Evolutionary conservation across 768 basidiomycete genomes (phyloP).

Genomic region (Hypholoma fasciculare): DNA sequence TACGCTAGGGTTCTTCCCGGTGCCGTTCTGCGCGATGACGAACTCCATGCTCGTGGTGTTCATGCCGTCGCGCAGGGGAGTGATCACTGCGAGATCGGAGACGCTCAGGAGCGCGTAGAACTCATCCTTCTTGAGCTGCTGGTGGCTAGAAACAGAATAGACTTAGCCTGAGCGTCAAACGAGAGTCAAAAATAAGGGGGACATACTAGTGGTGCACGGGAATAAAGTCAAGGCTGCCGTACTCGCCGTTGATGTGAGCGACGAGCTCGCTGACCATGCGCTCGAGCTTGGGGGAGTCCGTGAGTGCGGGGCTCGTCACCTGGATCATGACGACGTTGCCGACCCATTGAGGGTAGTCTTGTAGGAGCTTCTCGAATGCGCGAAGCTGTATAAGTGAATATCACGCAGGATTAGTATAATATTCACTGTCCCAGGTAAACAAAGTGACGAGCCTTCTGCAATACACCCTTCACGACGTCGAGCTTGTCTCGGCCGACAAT

Average conservation of each 20-base stretch:
- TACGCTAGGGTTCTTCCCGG: constrained; percentile 83
- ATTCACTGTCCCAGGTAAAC: neutral
- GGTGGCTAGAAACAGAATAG: constrained; percentile 64
- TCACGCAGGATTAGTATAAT: neutral
- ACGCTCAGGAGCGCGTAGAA: constrained; percentile 94
- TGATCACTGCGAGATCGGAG: constrained; percentile 94
- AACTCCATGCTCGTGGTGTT: constrained; percentile 99
- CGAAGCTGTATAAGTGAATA: constrained; percentile 56
- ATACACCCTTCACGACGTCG: constrained; percentile 96
- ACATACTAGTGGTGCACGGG: constrained; percentile 98
- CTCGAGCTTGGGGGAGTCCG: constrained; percentile 92
- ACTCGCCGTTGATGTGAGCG: constrained; percentile 93
- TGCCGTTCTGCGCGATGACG: constrained; percentile 87
- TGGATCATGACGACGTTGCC: constrained; percentile 88
- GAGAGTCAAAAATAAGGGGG: neutral
- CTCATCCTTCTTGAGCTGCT: constrained; percentile 95
- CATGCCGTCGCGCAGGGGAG: constrained; percentile 96
- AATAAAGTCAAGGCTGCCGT: constrained; percentile 91
- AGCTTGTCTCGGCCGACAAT: constrained; percentile 97
- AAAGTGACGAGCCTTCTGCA: constrained; percentile 73
- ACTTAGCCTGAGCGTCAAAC: neutral
- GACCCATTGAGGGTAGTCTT: constrained; percentile 94
- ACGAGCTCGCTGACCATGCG: constrained; percentile 92
- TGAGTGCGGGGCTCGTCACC: constrained; percentile 91
- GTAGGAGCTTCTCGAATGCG: constrained; percentile 92